Evolutionary conservation across 1,139 yeast genomes (phyloP).

Genomic region (Geotrichum macrosporum): DNA sequence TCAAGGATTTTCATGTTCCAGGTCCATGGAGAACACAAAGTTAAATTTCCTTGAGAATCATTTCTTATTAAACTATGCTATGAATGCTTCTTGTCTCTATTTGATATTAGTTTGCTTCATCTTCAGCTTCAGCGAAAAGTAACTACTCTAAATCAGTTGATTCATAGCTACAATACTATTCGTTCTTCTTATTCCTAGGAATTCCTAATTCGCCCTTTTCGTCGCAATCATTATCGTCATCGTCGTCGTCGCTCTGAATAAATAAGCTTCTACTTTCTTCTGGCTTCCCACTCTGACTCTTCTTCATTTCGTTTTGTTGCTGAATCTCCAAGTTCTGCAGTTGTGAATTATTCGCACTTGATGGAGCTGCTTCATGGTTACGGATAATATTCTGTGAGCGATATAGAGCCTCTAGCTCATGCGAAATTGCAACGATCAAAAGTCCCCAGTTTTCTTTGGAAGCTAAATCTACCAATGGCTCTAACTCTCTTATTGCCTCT

Average conservation of each 20-base stretch:
- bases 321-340: too few species aligned
- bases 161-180: too few species aligned
- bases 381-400: constrained; percentile 18
- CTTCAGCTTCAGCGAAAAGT: too few species aligned
- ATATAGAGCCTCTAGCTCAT: constrained; percentile 16
- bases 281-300: not conserved
- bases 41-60: too few species aligned
- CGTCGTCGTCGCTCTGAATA: constrained; percentile 10
- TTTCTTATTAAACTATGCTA: too few species aligned
- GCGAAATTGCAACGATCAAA: constrained; percentile 17
- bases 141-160: too few species aligned
- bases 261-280: constrained; percentile 6
- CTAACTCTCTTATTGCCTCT: constrained; percentile 1
- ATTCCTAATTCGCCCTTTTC: too few species aligned
- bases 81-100: too few species aligned
- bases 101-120: too few species aligned
- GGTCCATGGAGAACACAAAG: too few species aligned
- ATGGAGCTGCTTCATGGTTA: not conserved
- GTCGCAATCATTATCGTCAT: not conserved
- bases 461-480: constrained; percentile 7
- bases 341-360: not conserved
- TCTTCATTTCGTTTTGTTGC: constrained; percentile 1
- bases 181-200: too few species aligned
- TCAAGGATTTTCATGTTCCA: too few species aligned
- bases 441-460: constrained; percentile 11